phyloP scores from a whole-genome alignment of 345 rosid genomes.

The Corymbia maculata region DNA sequence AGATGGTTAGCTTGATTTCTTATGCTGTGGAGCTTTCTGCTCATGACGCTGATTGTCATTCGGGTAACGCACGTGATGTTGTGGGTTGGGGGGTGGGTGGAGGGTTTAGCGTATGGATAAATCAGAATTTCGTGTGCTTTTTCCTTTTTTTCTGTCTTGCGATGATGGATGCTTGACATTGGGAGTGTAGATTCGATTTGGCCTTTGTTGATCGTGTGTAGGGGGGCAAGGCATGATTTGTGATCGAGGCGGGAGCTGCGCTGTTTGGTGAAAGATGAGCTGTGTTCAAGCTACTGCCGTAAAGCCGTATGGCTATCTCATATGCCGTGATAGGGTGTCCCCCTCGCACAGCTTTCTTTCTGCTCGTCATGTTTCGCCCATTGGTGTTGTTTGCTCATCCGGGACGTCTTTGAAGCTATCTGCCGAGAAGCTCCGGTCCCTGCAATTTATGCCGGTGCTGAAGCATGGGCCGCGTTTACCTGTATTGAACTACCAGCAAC shows the following conservation, averaged over 20 bases:
- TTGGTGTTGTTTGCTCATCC: background rate
- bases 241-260: background rate
- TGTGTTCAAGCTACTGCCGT: constrained; percentile 1
- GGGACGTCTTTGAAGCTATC: background rate
- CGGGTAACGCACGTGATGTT: background rate
- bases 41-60: background rate
- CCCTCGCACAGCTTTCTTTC: background rate
- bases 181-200: background rate
- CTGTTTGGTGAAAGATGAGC: background rate
- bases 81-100: background rate
- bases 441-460: constrained; percentile 8
- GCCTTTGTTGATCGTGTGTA: background rate
- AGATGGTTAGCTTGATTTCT: background rate
- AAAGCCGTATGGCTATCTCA: background rate
- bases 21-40: background rate
- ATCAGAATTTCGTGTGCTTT: background rate
- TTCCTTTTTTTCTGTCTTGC: background rate
- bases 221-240: background rate
- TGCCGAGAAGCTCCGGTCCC: background rate
- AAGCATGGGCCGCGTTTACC: constrained; percentile 5
- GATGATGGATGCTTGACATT: background rate
- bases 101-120: background rate
- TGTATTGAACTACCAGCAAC: constrained; percentile 6
- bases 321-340: background rate
- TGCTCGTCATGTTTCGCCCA: background rate